phyloP scores from a whole-genome alignment of 2,329 filamentous ascomycete species.

The Eutypa lata region DNA sequence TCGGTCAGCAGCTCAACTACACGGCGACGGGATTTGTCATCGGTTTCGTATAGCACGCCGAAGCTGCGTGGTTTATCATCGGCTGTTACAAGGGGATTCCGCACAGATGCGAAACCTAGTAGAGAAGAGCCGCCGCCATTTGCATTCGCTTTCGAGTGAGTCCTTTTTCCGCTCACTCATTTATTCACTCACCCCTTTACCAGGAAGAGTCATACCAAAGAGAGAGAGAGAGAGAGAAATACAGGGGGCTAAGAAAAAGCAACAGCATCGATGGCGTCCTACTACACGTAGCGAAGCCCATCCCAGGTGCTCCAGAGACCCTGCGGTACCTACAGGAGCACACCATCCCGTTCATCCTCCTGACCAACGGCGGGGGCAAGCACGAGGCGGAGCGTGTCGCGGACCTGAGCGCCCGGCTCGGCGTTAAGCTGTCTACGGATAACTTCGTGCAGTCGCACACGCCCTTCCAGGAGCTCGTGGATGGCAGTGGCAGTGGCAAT shows the following conservation, averaged over 20 bases:
- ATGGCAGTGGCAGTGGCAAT: too few species aligned
- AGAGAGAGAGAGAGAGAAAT: too few species aligned
- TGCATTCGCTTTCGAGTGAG: conserved; percentile 36
- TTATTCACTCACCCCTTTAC: neutral
- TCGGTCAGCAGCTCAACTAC: too few species aligned
- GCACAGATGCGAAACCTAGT: neutral
- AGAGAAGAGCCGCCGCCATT: conserved; percentile 18
- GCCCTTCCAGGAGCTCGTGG: conserved; percentile 71
- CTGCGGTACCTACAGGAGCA: conserved; percentile 70
- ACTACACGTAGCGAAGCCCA: conserved; percentile 72
- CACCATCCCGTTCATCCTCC: conserved; percentile 83
- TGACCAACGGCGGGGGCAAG: conserved; percentile 93
- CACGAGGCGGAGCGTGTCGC: conserved; percentile 70
- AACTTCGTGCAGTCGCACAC: conserved; percentile 91
- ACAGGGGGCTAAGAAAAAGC: neutral
- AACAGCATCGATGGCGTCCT: conserved; percentile 87
- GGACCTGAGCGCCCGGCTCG: conserved; percentile 65
- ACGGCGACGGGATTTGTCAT: neutral
- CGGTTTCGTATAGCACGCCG: neutral
- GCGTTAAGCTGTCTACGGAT: conserved; percentile 59
- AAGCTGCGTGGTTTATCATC: neutral
- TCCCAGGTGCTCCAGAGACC: conserved; percentile 74
- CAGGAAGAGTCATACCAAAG: neutral
- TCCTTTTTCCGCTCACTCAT: conserved; percentile 6
- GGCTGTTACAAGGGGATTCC: neutral